A percentile compares a stretch with the other conserved stretches of the same genome.
Conservation (phyloP, 108 stramenopile species). For the Fragilaria crotonensis region DNA sequence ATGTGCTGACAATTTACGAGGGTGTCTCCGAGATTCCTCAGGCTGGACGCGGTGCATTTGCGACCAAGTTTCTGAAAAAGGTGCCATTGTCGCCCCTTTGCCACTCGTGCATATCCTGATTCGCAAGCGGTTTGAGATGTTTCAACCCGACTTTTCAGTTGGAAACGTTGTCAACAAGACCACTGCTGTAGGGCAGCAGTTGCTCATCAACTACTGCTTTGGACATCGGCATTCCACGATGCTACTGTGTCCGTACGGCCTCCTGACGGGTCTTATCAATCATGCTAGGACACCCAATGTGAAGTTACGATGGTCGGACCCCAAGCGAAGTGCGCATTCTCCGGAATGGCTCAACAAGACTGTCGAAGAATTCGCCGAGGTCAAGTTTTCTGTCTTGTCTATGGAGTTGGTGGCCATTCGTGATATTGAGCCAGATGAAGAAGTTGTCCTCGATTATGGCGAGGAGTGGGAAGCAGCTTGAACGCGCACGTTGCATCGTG, state of each 20-base stretch:
- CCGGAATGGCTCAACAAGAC: slow-evolving; percentile 14
- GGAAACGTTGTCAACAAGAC: not conserved
- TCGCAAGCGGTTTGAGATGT: slow-evolving; percentile 43
- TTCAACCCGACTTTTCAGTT: not conserved
- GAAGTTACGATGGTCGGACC: slow-evolving; percentile 21
- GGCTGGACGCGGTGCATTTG: slow-evolving; percentile 65
- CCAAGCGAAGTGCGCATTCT: slow-evolving; percentile 14
- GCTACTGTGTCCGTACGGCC: slow-evolving; percentile 59
- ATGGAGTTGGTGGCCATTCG: slow-evolving; percentile 48
- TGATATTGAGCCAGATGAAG: slow-evolving; percentile 48
- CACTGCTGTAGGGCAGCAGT: slow-evolving; percentile 8
- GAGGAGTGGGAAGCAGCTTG: slow-evolving; percentile 52
- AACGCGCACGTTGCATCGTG: slow-evolving; percentile 30
- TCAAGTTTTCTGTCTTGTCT: slow-evolving; percentile 11
- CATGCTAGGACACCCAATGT: slow-evolving; percentile 54
- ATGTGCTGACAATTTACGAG: slow-evolving; percentile 67
- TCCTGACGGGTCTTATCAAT: slow-evolving; percentile 29
- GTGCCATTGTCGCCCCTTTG: slow-evolving; percentile 49
- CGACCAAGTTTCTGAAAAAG: slow-evolving; percentile 26
- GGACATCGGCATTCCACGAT: slow-evolving; percentile 57
- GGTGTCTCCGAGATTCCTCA: slow-evolving; percentile 8
- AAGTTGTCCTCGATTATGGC: slow-evolving; percentile 63
- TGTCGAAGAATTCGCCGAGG: slow-evolving; percentile 7
- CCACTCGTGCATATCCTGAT: slow-evolving; percentile 51
- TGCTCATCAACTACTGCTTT: slow-evolving; percentile 52